These are phyloP conservation scores for Neonectria neomacrospora DNA, from an alignment of 2,329 filamentous ascomycete species.

Conservation along the genomic window DNA sequence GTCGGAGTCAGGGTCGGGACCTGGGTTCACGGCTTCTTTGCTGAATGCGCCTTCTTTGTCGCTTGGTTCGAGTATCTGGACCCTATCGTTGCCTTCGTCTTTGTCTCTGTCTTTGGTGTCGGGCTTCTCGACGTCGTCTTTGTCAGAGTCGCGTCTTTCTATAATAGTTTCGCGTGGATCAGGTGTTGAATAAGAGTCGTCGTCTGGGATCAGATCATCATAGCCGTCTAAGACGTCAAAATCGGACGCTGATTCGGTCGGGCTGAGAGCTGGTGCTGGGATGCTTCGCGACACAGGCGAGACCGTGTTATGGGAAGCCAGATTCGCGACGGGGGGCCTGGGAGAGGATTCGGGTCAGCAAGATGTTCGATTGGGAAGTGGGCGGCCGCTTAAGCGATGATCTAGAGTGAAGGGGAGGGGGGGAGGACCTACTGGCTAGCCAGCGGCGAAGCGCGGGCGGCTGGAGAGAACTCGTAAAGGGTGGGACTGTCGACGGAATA, in stretches of 20 bases:
- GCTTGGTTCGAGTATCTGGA: slow-evolving; percentile 33
- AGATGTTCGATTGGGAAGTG: slow-evolving; percentile 22
- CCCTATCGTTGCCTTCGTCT: slow-evolving; percentile 1
- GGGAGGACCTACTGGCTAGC: slow-evolving; percentile 43
- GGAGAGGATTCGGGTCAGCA: slow-evolving; percentile 45
- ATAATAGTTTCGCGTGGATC: slow-evolving; percentile 43
- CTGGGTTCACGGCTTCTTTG: slow-evolving; percentile 15
- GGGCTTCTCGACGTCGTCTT: slow-evolving; percentile 38
- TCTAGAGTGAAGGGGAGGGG: neutral
- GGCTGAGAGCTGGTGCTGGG: slow-evolving; percentile 53
- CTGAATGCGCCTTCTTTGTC: slow-evolving; percentile 36
- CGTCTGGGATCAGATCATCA: slow-evolving; percentile 55
- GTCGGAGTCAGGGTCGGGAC: slow-evolving; percentile 38
- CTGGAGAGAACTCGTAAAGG: slow-evolving; percentile 66
- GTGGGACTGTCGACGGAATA: slow-evolving; percentile 70
- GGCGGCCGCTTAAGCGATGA: slow-evolving; percentile 18
- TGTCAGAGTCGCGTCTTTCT: slow-evolving; percentile 42
- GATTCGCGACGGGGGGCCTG: slow-evolving; percentile 43
- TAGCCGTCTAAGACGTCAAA: slow-evolving; percentile 57
- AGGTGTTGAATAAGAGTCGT: slow-evolving; percentile 41
- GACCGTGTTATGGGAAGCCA: slow-evolving; percentile 39
- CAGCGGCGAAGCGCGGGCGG: slow-evolving; percentile 34
- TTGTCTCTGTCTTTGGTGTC: slow-evolving; percentile 39
- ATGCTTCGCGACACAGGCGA: slow-evolving; percentile 51
- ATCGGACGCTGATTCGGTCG: slow-evolving; percentile 57